These are phyloP conservation scores for Zygoascus biomembranicola DNA, from an alignment of 805 yeast genomes.

Conservation along the genomic window DNA sequence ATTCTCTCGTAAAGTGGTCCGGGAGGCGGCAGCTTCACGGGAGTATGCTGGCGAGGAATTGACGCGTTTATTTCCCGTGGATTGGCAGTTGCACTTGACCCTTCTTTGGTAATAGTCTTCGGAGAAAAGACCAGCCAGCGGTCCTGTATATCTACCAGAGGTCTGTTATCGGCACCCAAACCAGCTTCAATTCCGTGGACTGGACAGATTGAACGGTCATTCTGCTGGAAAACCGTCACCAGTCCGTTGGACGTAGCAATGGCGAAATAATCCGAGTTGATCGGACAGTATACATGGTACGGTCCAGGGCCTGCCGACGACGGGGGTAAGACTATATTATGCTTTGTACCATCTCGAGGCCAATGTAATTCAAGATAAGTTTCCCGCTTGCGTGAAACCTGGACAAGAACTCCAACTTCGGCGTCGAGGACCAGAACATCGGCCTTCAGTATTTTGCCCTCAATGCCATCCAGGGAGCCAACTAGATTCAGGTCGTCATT, in stretches of 20 bases:
- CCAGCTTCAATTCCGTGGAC: conserved; percentile 15
- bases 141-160: conserved; percentile 43
- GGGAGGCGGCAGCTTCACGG: conserved; percentile 39
- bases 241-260: conserved; percentile 16
- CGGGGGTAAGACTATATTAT: conserved; percentile 16
- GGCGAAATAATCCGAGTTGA: conserved; percentile 11
- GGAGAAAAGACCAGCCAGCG: conserved; percentile 44
- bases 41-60: conserved; percentile 21
- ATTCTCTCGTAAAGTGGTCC: conserved; percentile 42
- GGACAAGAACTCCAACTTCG: conserved; percentile 3
- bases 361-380: conserved; percentile 6
- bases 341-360: not conserved
- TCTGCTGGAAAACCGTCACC: conserved; percentile 13
- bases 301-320: conserved; percentile 11
- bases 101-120: conserved; percentile 29
- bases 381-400: not conserved
- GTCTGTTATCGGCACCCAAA: conserved; percentile 25
- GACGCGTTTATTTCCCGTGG: not conserved
- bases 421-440: not conserved
- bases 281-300: conserved; percentile 6
- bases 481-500: conserved; percentile 1
- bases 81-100: conserved; percentile 10
- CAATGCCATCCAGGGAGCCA: conserved; percentile 10
- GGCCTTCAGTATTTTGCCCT: conserved; percentile 11
- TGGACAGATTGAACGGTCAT: conserved; percentile 8